These are phyloP conservation scores for Peltaster fructicola DNA, from an alignment of 2,329 filamentous ascomycete genomes.

Conservation along the genomic window DNA sequence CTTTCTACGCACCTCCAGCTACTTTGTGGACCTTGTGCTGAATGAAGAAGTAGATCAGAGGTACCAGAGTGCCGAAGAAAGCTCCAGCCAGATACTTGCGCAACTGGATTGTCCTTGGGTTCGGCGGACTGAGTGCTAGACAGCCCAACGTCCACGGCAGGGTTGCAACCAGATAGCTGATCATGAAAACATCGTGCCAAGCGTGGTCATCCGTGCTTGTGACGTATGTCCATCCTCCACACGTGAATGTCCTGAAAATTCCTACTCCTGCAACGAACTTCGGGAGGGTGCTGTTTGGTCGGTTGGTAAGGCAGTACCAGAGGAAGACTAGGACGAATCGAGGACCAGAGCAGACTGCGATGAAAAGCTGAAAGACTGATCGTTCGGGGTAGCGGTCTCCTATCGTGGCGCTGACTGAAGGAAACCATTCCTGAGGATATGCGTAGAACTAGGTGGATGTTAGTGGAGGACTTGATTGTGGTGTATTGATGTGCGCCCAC, in stretches of 20 bases:
- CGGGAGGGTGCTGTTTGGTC: conserved; percentile 52
- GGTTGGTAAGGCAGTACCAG: conserved; percentile 78
- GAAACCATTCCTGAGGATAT: conserved; percentile 36
- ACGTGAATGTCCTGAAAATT: conserved; percentile 76
- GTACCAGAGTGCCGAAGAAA: conserved; percentile 83
- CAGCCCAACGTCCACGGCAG: conserved; percentile 91
- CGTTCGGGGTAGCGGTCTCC: conserved; percentile 93
- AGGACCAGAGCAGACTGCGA: conserved; percentile 88
- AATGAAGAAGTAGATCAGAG: conserved; percentile 91
- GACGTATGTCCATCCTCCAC: conserved; percentile 95
- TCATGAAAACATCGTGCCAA: conserved; percentile 99
- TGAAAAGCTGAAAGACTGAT: conserved; percentile 93
- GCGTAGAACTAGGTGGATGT: too few species aligned
- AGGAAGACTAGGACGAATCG: conserved; percentile 79
- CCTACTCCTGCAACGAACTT: conserved; percentile 68
- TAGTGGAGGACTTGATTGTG: conserved; percentile 1
- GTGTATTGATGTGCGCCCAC: too few species aligned
- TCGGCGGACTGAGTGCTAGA: conserved; percentile 70
- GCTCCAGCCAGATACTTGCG: conserved; percentile 65
- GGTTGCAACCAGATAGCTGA: conserved; percentile 86
- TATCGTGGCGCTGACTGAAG: conserved; percentile 52
- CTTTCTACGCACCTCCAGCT: conserved; percentile 65
- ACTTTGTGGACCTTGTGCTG: conserved; percentile 95
- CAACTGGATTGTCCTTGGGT: conserved; percentile 68
- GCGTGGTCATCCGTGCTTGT: conserved; percentile 96